Evolutionary conservation across 2,329 filamentous ascomycete genomes (phyloP).

Genomic region (Pyrenophora graminea): DNA sequence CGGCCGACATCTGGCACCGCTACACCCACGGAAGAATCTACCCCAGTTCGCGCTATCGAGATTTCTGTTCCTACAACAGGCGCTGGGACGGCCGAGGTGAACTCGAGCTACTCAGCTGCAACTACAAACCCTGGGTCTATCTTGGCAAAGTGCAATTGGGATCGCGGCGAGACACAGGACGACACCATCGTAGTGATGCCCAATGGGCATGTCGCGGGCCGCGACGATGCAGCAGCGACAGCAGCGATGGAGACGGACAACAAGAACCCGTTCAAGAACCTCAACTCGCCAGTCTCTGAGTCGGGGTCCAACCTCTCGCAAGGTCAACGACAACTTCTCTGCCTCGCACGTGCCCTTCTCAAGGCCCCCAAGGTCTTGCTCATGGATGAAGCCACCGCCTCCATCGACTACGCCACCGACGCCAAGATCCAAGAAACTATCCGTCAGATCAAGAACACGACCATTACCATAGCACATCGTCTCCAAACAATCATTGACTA

Average conservation of each 20-base stretch:
- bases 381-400: constrained; percentile 98
- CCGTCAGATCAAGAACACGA: constrained; percentile 86
- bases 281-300: constrained; percentile 81
- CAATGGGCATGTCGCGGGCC: constrained; percentile 35
- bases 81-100: constrained; percentile 32
- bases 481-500: constrained; percentile 98
- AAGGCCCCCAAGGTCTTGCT: constrained; percentile 92
- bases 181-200: constrained; percentile 41
- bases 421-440: constrained; percentile 96
- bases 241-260: constrained; percentile 64
- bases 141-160: constrained; percentile 36
- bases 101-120: constrained; percentile 34
- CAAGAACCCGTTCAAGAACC: constrained; percentile 91
- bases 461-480: constrained; percentile 94
- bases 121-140: constrained; percentile 42
- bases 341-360: constrained; percentile 87
- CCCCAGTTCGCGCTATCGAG: constrained; percentile 33
- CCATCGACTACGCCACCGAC: constrained; percentile 95
- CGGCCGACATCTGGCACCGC: constrained; percentile 34
- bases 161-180: constrained; percentile 32
- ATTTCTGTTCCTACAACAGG: constrained; percentile 40
- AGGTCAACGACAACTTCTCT: constrained; percentile 92
- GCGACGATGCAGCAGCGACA: constrained; percentile 23
- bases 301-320: constrained; percentile 95
- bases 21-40: constrained; percentile 24